Evolutionary conservation across 73 alveolate species (phyloP).

Genomic region (Tetrahymena malaccensis): DNA sequence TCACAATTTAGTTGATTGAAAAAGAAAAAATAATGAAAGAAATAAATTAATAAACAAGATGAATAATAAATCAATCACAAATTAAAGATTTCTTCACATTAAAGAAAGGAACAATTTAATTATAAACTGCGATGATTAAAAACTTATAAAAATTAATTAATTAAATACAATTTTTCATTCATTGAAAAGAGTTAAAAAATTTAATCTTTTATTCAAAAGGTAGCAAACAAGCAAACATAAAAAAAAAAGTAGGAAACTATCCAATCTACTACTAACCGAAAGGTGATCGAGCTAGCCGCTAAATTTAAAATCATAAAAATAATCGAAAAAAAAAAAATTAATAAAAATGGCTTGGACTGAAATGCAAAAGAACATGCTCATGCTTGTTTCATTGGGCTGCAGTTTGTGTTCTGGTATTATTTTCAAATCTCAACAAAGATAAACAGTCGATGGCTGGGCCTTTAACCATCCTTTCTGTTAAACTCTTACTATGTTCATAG

Average conservation of each 20-base stretch:
- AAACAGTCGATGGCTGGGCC: constrained; percentile 6
- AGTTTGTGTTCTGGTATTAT: not conserved
- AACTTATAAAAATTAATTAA: too few relatives aligned
- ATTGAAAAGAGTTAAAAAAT: not conserved
- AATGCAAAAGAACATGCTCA: not conserved
- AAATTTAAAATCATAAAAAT: not conserved
- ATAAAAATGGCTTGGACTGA: not conserved
- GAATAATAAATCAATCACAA: not conserved
- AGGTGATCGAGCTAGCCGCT: not conserved
- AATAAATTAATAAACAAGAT: not conserved
- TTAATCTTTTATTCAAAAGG: not conserved
- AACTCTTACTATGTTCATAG: constrained; percentile 49
- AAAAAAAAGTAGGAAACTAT: not conserved
- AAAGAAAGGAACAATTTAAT: not conserved
- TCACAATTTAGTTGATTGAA: not conserved
- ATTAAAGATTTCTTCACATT: not conserved
- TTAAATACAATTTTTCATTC: not conserved
- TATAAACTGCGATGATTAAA: not conserved
- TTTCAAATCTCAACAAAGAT: constrained; percentile 10
- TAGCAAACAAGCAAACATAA: not conserved
- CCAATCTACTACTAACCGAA: not conserved
- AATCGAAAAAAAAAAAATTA: not conserved
- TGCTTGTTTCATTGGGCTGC: not conserved
- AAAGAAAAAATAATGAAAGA: not conserved
- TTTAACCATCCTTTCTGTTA: constrained; percentile 66